These are phyloP conservation scores for Cutaneotrichosporon sp. DNA, from an alignment of 1,284 basidiomycete genomes.

Conservation along the genomic window DNA sequence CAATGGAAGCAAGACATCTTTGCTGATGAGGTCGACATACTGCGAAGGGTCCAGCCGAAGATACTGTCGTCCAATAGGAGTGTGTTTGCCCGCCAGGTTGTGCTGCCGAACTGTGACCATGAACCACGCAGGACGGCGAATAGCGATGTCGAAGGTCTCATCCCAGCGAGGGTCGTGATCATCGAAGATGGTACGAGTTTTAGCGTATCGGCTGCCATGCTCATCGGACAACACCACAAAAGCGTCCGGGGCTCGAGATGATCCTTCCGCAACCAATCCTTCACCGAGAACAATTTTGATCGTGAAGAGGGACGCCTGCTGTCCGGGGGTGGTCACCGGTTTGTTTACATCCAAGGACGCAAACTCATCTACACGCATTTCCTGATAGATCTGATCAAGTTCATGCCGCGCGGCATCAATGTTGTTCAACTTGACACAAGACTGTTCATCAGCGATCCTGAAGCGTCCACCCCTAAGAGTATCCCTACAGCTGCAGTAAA, in stretches of 20 bases:
- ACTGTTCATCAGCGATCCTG: constrained; percentile 50
- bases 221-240: constrained; percentile 94
- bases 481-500: constrained; percentile 64
- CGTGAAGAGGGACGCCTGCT: constrained; percentile 74
- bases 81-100: constrained; percentile 80
- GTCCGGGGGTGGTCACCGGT: constrained; percentile 60
- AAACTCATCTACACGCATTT: constrained; percentile 85
- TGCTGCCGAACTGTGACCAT: constrained; percentile 93
- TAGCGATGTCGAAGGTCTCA: constrained; percentile 91
- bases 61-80: constrained; percentile 85
- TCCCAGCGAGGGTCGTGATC: constrained; percentile 89
- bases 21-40: constrained; percentile 82
- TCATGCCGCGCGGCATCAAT: constrained; percentile 85
- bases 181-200: constrained; percentile 95
- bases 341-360: constrained; percentile 57
- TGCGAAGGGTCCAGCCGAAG: constrained; percentile 84
- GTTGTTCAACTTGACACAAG: constrained; percentile 97
- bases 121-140: constrained; percentile 76
- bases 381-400: constrained; percentile 88
- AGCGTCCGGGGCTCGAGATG: constrained; percentile 61
- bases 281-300: constrained; percentile 91
- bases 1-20: constrained; percentile 90
- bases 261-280: constrained; percentile 67
- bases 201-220: constrained; percentile 80
- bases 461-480: not conserved